Base-by-base conservation (phyloP, 2,329 filamentous ascomycete species). In the Pseudogymnoascus pannorum region DNA sequence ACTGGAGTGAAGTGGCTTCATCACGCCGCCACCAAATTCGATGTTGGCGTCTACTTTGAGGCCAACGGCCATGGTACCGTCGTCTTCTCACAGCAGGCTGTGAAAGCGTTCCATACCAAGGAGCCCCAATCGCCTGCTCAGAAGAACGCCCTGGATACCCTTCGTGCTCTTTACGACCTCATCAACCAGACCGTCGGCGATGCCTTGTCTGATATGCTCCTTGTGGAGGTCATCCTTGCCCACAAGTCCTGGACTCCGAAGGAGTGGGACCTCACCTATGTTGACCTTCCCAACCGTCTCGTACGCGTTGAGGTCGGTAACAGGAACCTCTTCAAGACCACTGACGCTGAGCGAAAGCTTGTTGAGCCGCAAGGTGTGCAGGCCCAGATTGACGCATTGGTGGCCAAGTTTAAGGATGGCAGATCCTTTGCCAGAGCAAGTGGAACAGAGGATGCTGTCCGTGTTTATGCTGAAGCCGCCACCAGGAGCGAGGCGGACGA, bases 111-210 rank as follows among this genome's bases (percentile, higher is more conserved):
- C 77, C 82, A 81, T 67, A 88, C 85, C 69, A 88, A 88, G 64
- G 83, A 91, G 72, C 92, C 94, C 5, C 88, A 95, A 74, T 96
- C 91, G 0, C 93, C 94, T 0, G 93, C 91, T 5, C 92, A 97
- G 75, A 89, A 93, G 72, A 89, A 91, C 68, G 91, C 93, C 1
- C 83, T 97, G 12, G 89, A 96, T 61, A 92, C 87, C 7, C 86
- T 99, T 1, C 82, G 84, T 60, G 92, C 91, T 9, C 82, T 96
- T 60, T 88, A 88, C 58, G 90, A 97, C 68, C 83, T 99, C 65
- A 96, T 99, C 79, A 99, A 99, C 81, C 94, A 99, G 79, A 94
- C 94, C 1, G 93, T 97, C 54, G 94, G 94, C 60, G 94, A 99
- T 72, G 94, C 94, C 54, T 83, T 99, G 62, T 96, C 92, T 0